Evolutionary conservation across 140 eudicot genomes (phyloP), one percentile per base, ranked within the genome.

Genomic region (Cichorium intybus): DNA sequence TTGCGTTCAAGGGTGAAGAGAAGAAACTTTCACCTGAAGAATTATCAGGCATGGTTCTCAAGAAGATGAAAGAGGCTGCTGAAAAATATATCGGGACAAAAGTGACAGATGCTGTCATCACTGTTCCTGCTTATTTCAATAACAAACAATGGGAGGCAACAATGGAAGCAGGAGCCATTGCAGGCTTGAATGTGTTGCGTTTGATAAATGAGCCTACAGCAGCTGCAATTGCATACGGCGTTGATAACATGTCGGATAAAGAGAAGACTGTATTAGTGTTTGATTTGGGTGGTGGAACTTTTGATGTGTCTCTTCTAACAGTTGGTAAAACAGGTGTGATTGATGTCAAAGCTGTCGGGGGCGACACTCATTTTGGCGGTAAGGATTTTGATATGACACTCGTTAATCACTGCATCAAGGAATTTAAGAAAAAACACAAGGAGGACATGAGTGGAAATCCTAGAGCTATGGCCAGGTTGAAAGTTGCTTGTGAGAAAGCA

Each of bases 221-320:
- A n/a, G n/a, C n/a, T n/a, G n/a, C n/a, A n/a, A n/a, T n/a, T n/a
- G n/a, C n/a, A n/a, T n/a, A n/a, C n/a, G n/a, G n/a, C n/a, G n/a
- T n/a, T n/a, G n/a, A n/a, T n/a, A n/a, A n/a, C n/a, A n/a, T n/a
- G n/a, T n/a, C n/a, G n/a, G n/a, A n/a, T n/a, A 37, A 37, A n/a
- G 61, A 55, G 61, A 55, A 12, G 61, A 55, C 23, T 2, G 61
- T 55, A 6, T 28, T 55, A 9, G 29, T 55, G 9, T 55, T 55
- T 55, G 61, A 55, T 55, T 28, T 55, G 27, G 61, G 61, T 20
- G 37, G 37, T 21, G 61, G 45, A 11, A 37, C 45, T 0, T 37
- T 37, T 11, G 46, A 37, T 37, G 46, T 37, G 4, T 37, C 16
- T 20, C 28, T 55, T 7, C 14, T 55, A 15, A 55, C 2, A 23